Conservation (phyloP, 768 basidiomycete species). For the Serendipita indica region DNA sequence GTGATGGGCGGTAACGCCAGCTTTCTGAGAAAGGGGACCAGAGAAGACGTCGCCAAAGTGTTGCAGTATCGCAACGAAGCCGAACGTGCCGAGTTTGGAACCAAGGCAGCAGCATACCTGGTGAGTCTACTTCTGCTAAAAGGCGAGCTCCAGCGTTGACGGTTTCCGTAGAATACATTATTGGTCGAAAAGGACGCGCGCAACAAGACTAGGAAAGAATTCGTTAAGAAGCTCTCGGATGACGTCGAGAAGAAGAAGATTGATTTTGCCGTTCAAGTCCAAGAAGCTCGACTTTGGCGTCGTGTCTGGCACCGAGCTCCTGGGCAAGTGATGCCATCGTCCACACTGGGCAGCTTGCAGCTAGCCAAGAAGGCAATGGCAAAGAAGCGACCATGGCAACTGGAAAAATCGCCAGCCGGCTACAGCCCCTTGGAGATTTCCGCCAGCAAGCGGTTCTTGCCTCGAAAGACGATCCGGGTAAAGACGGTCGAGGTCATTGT, state of each 20-base stretch:
- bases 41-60: conserved; percentile 16
- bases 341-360: neutral
- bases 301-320: neutral
- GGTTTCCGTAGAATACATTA: neutral
- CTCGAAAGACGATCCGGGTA: neutral
- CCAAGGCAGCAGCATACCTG: neutral
- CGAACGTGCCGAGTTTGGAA: neutral
- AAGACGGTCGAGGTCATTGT: conserved; percentile 3
- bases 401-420: neutral
- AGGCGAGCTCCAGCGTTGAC: neutral
- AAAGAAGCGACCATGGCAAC: neutral
- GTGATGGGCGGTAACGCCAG: neutral
- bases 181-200: neutral
- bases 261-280: neutral
- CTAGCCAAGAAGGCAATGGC: neutral
- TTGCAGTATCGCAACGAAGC: conserved; percentile 12
- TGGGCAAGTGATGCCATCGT: neutral
- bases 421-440: neutral
- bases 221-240: neutral
- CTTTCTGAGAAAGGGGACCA: conserved; percentile 13
- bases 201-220: neutral
- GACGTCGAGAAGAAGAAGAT: neutral
- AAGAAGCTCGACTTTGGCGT: neutral
- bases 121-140: neutral
- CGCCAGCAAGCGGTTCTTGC: neutral